phyloP scores from a whole-genome alignment of 129 eudicot genomes.

The Centaurea solstitialis region DNA sequence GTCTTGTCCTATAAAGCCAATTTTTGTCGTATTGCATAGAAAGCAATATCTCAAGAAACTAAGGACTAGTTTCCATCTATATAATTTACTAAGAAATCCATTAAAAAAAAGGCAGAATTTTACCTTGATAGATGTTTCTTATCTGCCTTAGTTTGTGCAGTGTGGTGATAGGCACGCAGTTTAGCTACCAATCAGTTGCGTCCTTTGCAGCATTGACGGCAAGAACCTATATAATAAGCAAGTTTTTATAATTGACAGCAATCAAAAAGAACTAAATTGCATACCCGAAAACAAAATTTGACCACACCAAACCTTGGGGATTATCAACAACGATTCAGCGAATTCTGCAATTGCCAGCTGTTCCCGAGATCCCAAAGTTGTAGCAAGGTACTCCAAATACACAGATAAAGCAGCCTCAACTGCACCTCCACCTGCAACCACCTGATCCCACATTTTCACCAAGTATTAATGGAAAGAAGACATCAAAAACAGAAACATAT shows the following conservation, averaged over 20 bases:
- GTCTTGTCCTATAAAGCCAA: no score
- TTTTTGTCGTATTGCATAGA: no score
- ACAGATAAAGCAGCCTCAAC: constrained; percentile 95
- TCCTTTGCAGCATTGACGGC: constrained; percentile 97
- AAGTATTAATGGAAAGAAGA: not conserved
- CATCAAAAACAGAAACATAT: not conserved
- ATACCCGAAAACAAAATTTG: not conserved
- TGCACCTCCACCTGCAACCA: constrained; percentile 99
- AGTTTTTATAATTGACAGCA: not conserved
- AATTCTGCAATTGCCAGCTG: constrained; percentile 96
- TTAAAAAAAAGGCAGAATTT: not conserved
- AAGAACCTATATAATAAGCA: constrained; percentile 58
- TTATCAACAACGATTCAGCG: constrained; percentile 81
- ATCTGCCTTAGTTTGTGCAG: constrained; percentile 96
- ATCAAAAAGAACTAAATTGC: not conserved
- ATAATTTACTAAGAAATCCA: no score
- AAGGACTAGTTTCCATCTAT: no score
- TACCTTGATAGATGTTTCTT: constrained; percentile 95
- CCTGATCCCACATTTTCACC: constrained; percentile 39
- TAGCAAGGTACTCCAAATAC: constrained; percentile 90
- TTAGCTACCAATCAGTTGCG: constrained; percentile 92
- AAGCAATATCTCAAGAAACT: no score
- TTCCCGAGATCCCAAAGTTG: constrained; percentile 93
- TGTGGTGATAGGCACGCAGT: constrained; percentile 85
- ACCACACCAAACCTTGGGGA: constrained; percentile 64